phyloP scores from a whole-genome alignment of 805 yeast genomes.

The Zygosaccharomyces bisporus region DNA sequence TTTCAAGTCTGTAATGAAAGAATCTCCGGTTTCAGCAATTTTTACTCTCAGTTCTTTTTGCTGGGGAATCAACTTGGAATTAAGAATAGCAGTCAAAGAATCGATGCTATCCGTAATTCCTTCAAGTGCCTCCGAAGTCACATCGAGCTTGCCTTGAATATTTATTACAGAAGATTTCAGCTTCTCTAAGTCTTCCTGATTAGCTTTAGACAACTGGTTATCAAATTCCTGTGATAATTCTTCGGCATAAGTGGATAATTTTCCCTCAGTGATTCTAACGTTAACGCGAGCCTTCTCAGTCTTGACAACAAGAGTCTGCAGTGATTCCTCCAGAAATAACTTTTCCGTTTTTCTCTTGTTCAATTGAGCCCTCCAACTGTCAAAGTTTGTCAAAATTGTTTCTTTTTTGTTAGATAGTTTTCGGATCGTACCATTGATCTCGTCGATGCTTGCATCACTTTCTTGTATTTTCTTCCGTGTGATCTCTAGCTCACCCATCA shows the following conservation, averaged over 20 bases:
- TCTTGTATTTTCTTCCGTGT: constrained; percentile 40
- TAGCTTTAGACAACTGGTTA: constrained; percentile 48
- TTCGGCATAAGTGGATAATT: constrained; percentile 40
- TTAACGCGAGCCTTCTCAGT: constrained; percentile 36
- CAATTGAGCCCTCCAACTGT: constrained; percentile 43
- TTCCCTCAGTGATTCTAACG: constrained; percentile 38
- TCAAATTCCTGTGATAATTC: constrained; percentile 57
- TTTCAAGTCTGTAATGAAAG: constrained; percentile 14
- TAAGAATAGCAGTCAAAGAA: constrained; percentile 50
- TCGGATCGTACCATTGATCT: constrained; percentile 44
- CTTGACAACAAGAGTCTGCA: constrained; percentile 32
- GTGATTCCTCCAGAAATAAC: constrained; percentile 43
- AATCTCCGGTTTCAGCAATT: constrained; percentile 17
- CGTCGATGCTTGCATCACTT: constrained; percentile 52
- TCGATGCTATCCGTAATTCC: constrained; percentile 26
- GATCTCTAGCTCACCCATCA: constrained; percentile 41
- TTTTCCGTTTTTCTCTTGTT: constrained; percentile 42
- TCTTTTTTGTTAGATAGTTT: constrained; percentile 41
- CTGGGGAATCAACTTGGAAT: constrained; percentile 56
- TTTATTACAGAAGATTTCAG: constrained; percentile 41
- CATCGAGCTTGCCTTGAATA: constrained; percentile 46
- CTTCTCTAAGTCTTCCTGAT: constrained; percentile 42
- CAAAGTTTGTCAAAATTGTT: constrained; percentile 39
- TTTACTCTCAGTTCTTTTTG: constrained; percentile 38
- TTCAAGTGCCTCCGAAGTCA: constrained; percentile 24